A percentile compares a stretch with the other conserved stretches of the same genome.
Evolutionary conservation across 345 rosid genomes (phyloP).

Genomic region (Gossypium thurberi): DNA sequence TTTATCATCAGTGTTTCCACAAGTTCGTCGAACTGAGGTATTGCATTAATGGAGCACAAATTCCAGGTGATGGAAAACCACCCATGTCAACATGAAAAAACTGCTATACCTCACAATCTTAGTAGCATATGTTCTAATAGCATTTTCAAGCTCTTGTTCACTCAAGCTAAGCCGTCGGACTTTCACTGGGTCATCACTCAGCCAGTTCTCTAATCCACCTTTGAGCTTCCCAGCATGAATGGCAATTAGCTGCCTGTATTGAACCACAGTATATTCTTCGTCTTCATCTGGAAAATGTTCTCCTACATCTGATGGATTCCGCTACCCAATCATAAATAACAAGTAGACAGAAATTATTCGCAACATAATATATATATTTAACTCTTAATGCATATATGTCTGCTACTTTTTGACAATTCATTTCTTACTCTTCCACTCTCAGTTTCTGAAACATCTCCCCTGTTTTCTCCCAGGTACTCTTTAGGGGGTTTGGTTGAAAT

Average conservation of each 20-base stretch:
- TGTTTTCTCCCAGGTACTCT: constrained; percentile 42
- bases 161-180: constrained; percentile 64
- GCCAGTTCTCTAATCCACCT: constrained; percentile 40
- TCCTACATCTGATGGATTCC: constrained; percentile 23
- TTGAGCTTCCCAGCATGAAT: constrained; percentile 69
- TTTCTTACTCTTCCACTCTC: constrained; percentile 16
- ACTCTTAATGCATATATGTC: not conserved
- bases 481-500: constrained; percentile 88
- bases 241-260: constrained; percentile 55
- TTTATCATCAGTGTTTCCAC: no score
- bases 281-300: constrained; percentile 31
- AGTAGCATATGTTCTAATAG: constrained; percentile 31
- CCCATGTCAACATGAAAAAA: not conserved
- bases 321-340: constrained; percentile 14
- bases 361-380: not conserved
- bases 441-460: constrained; percentile 6
- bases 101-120: constrained; percentile 42
- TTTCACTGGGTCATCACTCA: constrained; percentile 35
- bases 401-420: not conserved
- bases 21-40: no score
- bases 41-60: no score
- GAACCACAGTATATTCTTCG: constrained; percentile 31
- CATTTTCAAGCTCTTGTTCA: constrained; percentile 60
- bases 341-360: not conserved
- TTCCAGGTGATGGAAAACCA: no score